phyloP scores from a whole-genome alignment of 352 stramenopile genomes.

The Pythium folliculosum region DNA sequence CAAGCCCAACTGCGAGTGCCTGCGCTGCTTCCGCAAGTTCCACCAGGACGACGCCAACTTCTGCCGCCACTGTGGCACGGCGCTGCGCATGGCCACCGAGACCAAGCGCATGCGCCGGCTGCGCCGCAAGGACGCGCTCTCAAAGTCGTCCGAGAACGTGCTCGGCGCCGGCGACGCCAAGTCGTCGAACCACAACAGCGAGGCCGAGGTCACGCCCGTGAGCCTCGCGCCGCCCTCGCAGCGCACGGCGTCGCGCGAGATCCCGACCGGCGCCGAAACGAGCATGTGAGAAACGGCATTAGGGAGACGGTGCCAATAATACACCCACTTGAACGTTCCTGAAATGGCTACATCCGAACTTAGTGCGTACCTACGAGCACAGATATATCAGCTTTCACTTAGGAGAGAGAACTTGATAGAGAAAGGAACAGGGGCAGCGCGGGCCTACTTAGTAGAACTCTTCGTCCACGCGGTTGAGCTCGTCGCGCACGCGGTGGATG shows the following conservation, averaged over 20 bases:
- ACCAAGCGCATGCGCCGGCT: constrained; percentile 22
- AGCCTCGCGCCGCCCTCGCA: background rate
- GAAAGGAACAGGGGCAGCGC: too few relatives aligned
- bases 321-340: too few relatives aligned
- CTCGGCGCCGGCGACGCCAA: background rate
- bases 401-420: too few relatives aligned
- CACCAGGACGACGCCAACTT: constrained; percentile 58
- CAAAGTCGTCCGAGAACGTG: constrained; percentile 7
- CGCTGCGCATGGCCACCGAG: constrained; percentile 33
- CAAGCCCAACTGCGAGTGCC: constrained; percentile 43
- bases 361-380: background rate
- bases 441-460: constrained; percentile 79
- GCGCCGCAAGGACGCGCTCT: constrained; percentile 23
- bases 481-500: constrained; percentile 63
- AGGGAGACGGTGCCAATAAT: background rate
- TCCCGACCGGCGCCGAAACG: constrained; percentile 10
- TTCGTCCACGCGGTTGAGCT: constrained; percentile 77
- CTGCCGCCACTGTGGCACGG: constrained; percentile 44
- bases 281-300: constrained; percentile 10
- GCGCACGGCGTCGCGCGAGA: background rate
- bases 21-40: constrained; percentile 41
- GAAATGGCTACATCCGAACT: background rate
- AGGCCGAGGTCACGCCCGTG: constrained; percentile 4
- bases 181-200: background rate
- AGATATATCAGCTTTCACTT: too few relatives aligned